Evolutionary conservation across 2,329 filamentous ascomycete genomes (phyloP), one percentile per base, ranked within the genome.

Genomic region (Tympanopsis confertula): DNA sequence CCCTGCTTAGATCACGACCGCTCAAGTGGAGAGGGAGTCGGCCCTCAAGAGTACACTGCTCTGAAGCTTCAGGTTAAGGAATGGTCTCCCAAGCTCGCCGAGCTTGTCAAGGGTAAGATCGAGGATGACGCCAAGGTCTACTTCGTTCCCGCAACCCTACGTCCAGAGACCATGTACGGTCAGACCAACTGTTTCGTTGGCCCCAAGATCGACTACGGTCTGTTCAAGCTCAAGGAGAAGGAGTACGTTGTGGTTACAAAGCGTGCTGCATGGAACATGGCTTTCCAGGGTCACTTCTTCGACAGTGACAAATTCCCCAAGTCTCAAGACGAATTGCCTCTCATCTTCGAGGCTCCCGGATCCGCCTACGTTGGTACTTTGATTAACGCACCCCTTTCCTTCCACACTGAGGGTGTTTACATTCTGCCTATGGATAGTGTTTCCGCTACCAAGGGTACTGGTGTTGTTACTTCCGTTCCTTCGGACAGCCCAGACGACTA

Each of bases 151-250:
- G 91, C 91, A 13, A 96, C 91, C 39, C 72, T 98, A 43, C 74
- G 91, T 44, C 86, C 91, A 2, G 91, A 98, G 68, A 98, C 91
- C 24, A 96, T 98, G 89, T 98, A 96, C 56, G 93, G 93, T 29
- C 91, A 96, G 61, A 93, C 80, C 3, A 93, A 86, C 63, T 94
- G 88, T 58, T 98, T 96, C 50, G 86, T 98, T 35, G 86, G 87
- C 3, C 89, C 91, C 7, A 84, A 82, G 54, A 82, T 96, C 52
- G 76, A 70, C 33, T 98, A 98, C 52, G 89, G 89, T 37, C 65
- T 98, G 44, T 95, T 86, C 70, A 84, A 86, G 59, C 75, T 78
- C 39, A 74, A 72, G 17, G 73, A 82, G 44, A 82, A 77, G 45
- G 83, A 94, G 48, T 94, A 86, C 62, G 91, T 80, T 53, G 69